Base-by-base conservation (phyloP, 495 filamentous ascomycete genomes). In the Amphirosellinia nigrospora region DNA sequence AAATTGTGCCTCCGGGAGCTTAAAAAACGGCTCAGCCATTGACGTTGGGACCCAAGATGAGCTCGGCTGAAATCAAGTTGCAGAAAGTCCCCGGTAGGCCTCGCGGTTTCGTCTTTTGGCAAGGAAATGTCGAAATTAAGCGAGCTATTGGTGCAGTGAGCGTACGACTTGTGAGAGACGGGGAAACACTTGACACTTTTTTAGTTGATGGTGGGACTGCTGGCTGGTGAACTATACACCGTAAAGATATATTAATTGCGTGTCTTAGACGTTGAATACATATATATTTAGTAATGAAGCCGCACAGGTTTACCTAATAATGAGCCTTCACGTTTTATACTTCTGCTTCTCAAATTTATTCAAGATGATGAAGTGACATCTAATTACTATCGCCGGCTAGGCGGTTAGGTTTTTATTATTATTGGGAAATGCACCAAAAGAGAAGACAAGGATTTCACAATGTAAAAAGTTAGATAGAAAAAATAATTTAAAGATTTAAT, bases 41-140 rank as follows among this genome's bases (percentile, higher is more conserved):
- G 39, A 80, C 79, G 5, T 70, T 78, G n/a, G 73, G 74, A 32
- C 77, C 79, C 1, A 73, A 75, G 39, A 72, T 78, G 34, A 63
- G 59, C 38, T 67, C 52, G 38, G 60, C 50, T 15, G 56, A 56
- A 7, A 39, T 75, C 2, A 41, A 69, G 41, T 58, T 77, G 26
- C 55, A 52, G n/a, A 71, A 68, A 60, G 48, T 41, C 4, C n/a
- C 62, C 21, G 69, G 63, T 23, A 68, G 71, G 21, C 50, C 72
- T 9, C 34, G 46, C 23, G 55, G 55, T 6, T 69, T 71, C 61
- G 61, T 66, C 39, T 68, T 72, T 23, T 77, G 68, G 73, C 41
- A 58, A 9, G 75, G 75, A 45, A 70, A 64, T 66, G 16, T 43
- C 26, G 56, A 46, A 28, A 62, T 75, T 46, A 68, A 66, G 26